Base-by-base conservation (phyloP, 2,329 filamentous ascomycete genomes). In the Apiospora aurea region DNA sequence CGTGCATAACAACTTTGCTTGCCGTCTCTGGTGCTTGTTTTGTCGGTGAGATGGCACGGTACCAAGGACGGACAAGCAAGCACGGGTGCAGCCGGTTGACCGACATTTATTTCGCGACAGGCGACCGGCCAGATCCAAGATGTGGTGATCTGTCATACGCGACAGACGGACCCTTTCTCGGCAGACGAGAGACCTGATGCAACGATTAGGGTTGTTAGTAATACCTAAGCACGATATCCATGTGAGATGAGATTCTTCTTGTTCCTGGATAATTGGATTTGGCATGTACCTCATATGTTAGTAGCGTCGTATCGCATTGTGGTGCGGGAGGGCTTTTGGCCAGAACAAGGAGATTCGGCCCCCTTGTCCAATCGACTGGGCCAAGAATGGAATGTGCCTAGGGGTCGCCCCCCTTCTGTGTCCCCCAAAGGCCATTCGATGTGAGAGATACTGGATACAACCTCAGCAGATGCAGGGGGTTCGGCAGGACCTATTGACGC, bases 221-320 rank as follows among this genome's bases (percentile, higher is more conserved):
- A 61, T 61, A 61, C 29, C 18, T 34, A 61, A 34, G 53, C 21
- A 26, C 34, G 57, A 64, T 64, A 41, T 38, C 38, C 18, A 41
- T 64, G 57, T 64, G 57, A 64, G 57, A 64, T 64, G 57, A 64
- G 57, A 64, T 64, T 64, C 57, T 64, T 11, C 57, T 64, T 41
- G 57, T 64, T 64, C 57, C 57, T 64, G 57, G 57, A 64, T 64
- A 64, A 64, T 64, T 64, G 57, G 57, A 64, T 64, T 64, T 41
- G 34, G 34, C 21, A 64, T 64, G 57, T 64, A 64, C 57, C 57
- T 64, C 53, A 61, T 21, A 18, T 61, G 53, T 61, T 64, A 64
- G 34, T 24, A 64, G 34, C 57, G 57, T 64, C 57, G 57, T 14
- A 64, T 64, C 57, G 57, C 57, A 64, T 64, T 64, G 57, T 41